phyloP scores from a whole-genome alignment of 371 early-diverging fungal species.

The Encephalitozoon cuniculi region DNA sequence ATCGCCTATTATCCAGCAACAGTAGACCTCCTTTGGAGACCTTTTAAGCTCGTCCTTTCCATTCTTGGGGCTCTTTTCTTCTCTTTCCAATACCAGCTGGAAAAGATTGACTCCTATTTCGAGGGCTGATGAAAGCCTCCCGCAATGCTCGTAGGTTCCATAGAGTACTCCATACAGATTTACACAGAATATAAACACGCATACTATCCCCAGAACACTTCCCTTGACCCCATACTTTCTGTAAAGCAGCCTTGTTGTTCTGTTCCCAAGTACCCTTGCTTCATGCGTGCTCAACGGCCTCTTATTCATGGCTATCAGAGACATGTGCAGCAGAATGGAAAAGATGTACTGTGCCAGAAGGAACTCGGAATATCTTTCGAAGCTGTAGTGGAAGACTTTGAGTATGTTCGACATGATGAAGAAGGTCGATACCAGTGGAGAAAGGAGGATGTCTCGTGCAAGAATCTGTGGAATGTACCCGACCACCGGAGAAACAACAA shows the following conservation, averaged over 20 bases:
- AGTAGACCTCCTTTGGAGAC: slow-evolving; percentile 45
- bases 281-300: slow-evolving; percentile 21
- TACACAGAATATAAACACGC: neutral
- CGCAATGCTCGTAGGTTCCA: slow-evolving; percentile 17
- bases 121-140: slow-evolving; percentile 27
- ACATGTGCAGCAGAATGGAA: slow-evolving; percentile 41
- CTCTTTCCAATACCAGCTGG: slow-evolving; percentile 38
- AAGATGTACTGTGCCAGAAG: slow-evolving; percentile 43
- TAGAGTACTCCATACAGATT: neutral
- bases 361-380: neutral
- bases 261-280: slow-evolving; percentile 30
- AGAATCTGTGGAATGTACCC: slow-evolving; percentile 55
- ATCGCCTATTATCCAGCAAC: slow-evolving; percentile 55
- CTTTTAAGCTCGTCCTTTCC: slow-evolving; percentile 4
- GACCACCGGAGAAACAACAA: slow-evolving; percentile 46
- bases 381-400: slow-evolving; percentile 44
- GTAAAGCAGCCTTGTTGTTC: neutral
- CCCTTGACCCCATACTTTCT: slow-evolving; percentile 13
- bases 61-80: slow-evolving; percentile 9
- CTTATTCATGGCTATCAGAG: slow-evolving; percentile 38
- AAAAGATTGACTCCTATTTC: slow-evolving; percentile 43
- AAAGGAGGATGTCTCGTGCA: slow-evolving; percentile 29
- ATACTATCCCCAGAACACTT: neutral
- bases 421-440: slow-evolving; percentile 44
- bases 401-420: slow-evolving; percentile 43